Percentiles rank a stretch among this genome's conserved stretches.
These are phyloP conservation scores for Artemisia argyi DNA, from an alignment of 129 eudicot genomes.

Conservation along the genomic window DNA sequence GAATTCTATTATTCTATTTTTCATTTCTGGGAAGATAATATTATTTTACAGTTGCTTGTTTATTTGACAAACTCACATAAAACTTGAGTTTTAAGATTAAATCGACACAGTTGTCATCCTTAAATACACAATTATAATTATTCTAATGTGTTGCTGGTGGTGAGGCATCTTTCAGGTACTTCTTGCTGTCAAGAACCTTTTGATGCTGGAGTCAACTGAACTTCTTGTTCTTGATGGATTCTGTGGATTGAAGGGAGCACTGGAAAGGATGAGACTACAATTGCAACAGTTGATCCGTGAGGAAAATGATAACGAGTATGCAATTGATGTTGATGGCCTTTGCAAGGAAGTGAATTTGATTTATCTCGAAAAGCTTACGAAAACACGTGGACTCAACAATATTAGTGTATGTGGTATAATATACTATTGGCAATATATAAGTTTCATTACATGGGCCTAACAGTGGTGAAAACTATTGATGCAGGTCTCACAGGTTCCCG, in stretches of 20 bases:
- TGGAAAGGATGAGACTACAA: constrained; percentile 61
- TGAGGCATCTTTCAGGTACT: constrained; percentile 52
- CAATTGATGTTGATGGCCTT: constrained; percentile 69
- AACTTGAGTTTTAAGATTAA: no score
- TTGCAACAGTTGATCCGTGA: constrained; percentile 46
- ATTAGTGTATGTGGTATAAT: neutral
- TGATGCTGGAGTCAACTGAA: constrained; percentile 53
- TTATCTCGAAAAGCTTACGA: constrained; percentile 52
- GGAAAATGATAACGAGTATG: constrained; percentile 54
- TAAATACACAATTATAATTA: no score
- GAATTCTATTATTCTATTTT: neutral
- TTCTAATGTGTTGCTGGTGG: constrained; percentile 16
- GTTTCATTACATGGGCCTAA: neutral
- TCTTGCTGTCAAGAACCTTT: constrained; percentile 60
- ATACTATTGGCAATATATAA: neutral
- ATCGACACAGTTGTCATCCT: no score
- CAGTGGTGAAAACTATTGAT: neutral
- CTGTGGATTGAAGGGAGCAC: constrained; percentile 60
- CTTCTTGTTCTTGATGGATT: constrained; percentile 55
- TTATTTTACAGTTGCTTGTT: no score
- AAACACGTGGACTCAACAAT: constrained; percentile 20
- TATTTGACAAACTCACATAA: no score
- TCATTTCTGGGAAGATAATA: neutral
- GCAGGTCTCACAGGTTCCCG: constrained; percentile 55
- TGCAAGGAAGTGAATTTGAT: constrained; percentile 67